Evolutionary conservation across 148 eudicot species (phyloP), one percentile per base, ranked within the genome.

Genomic region (Vaccinium vitisidaea): DNA sequence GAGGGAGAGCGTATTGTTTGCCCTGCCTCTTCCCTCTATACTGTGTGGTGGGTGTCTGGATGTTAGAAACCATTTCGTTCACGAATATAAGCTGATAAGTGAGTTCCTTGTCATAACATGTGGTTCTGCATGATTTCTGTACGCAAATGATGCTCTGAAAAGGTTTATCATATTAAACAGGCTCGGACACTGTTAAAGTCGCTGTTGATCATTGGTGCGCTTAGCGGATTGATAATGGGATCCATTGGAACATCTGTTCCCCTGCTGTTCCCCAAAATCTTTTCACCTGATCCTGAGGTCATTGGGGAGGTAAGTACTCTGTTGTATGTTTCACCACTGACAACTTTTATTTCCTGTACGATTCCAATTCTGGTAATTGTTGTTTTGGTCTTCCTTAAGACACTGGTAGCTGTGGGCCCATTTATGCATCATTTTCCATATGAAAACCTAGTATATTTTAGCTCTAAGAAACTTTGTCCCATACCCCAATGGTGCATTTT

Each of bases 271-370:
- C 99, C 99, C 69, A 85, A 89, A 53, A 2, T 92, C 18, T 97
- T 97, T 89, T 92, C 99, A 50, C 91, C 92, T 58, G 99, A 97
- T 89, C 91, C 90, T 80, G 84, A 54, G 54, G 93, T 95, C 85
- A 92, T 93, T 87, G 86, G 87, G 21, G 94, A 94, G 98, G 99
- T 97, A 73, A 81, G 93, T 87, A 80, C 49, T 50, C 18, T 43
- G 13, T 73, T 67, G 79, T 30, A 21, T 69, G 14, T 32, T 55
- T 36, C 19, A 48, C 23, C 59, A 21, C 6, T 82, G 65, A 9
- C 12, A 48, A 39, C 43, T 10, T 61, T 3, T 48, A 67, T 69
- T 25, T 30, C 27, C 61, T 80, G 46, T 19, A 32, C 56, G 1
- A 4, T 81, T 59, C 49, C 46, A n/a, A 46, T 76, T 76, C 39